Conservation (phyloP, 2,329 filamentous ascomycete species). For the Colletotrichum sp. region DNA sequence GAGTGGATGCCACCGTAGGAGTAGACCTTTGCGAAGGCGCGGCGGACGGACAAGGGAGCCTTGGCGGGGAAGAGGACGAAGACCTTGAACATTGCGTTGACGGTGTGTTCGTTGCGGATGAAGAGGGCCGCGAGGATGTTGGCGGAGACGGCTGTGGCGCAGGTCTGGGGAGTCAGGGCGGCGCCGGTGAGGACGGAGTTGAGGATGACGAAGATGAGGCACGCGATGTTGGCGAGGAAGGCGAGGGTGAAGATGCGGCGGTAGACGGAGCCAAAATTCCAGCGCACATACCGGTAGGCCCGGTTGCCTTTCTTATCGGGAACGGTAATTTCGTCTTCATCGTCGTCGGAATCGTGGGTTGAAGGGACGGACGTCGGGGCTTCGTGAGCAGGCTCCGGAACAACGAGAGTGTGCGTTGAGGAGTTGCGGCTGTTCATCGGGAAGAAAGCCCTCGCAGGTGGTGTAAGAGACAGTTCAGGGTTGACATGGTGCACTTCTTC, state of each 20-base stretch:
- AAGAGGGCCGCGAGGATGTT: constrained; percentile 57
- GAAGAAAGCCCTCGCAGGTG: not conserved
- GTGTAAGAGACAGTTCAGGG: not conserved
- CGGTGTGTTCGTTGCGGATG: constrained; percentile 57
- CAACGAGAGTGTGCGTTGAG: constrained; percentile 10
- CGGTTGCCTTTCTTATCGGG: constrained; percentile 41
- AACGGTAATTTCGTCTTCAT: constrained; percentile 37
- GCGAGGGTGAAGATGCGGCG: constrained; percentile 61
- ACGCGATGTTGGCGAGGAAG: constrained; percentile 54
- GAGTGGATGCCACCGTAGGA: constrained; percentile 59
- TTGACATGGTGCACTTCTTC: not conserved
- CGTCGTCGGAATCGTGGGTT: constrained; percentile 1
- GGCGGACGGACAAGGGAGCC: constrained; percentile 53
- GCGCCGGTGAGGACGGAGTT: constrained; percentile 16
- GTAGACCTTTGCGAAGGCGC: constrained; percentile 55
- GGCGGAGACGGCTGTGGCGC: constrained; percentile 38
- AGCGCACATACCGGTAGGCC: constrained; percentile 43
- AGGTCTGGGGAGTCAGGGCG: constrained; percentile 14
- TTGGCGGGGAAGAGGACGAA: constrained; percentile 49
- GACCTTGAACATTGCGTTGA: constrained; percentile 54
- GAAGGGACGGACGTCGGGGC: not conserved
- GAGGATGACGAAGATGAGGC: constrained; percentile 44
- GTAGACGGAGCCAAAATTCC: constrained; percentile 58
- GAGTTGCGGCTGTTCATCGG: not conserved
- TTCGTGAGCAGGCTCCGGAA: not conserved